Evolutionary conservation across 371 early-diverging fungal species (phyloP).

Genomic region (Apophysomyces elegans): DNA sequence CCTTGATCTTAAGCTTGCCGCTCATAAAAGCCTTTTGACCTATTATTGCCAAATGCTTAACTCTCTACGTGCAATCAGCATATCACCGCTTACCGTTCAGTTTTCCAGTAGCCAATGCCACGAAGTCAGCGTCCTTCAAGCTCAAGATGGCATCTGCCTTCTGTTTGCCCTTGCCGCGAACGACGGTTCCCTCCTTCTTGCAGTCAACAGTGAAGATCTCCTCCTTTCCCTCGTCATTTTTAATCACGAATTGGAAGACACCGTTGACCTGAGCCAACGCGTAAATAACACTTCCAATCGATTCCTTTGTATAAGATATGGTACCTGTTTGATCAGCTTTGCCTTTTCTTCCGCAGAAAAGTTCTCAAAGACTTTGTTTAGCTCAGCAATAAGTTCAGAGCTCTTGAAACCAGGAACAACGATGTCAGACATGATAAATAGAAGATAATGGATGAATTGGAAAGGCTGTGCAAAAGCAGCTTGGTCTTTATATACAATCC

Average conservation of each 20-base stretch:
- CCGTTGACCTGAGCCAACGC: constrained; percentile 68
- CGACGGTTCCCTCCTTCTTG: constrained; percentile 68
- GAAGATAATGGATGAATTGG: not conserved
- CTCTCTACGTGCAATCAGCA: not conserved
- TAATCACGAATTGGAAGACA: constrained; percentile 84
- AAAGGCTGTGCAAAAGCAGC: not conserved
- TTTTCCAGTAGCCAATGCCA: constrained; percentile 83
- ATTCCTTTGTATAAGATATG: not conserved
- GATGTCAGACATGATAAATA: constrained; percentile 44
- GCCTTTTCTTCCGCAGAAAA: constrained; percentile 40
- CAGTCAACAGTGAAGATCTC: constrained; percentile 79
- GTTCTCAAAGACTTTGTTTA: constrained; percentile 40
- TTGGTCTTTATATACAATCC: not conserved
- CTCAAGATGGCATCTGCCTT: constrained; percentile 72
- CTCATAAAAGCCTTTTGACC: constrained; percentile 80
- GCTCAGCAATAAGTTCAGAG: constrained; percentile 47
- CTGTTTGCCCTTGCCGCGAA: constrained; percentile 65
- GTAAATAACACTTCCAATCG: not conserved
- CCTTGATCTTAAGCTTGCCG: constrained; percentile 89
- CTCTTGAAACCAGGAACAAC: constrained; percentile 51
- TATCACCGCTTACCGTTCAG: constrained; percentile 61
- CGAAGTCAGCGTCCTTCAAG: constrained; percentile 82
- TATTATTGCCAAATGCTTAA: constrained; percentile 7
- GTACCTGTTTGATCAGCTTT: constrained; percentile 49
- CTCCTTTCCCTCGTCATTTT: constrained; percentile 64